Base-by-base conservation (phyloP, 192 early-diverging fungal species). In the Backusella parvicylindrica region DNA sequence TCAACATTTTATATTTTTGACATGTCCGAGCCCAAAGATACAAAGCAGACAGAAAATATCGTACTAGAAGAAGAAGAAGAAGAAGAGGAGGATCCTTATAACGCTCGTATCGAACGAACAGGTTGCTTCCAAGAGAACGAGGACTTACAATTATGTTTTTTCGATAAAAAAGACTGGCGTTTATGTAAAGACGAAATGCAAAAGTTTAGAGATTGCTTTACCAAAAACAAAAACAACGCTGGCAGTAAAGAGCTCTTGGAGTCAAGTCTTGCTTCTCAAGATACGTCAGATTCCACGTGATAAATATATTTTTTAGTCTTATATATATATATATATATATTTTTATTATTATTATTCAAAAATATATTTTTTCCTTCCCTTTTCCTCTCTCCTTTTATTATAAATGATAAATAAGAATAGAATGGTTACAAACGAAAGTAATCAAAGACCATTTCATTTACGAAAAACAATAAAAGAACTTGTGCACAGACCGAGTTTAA, bases 121-220 rank as follows among this genome's bases (percentile, higher is more conserved):
- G 96, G 96, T 6, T 98, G 96, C 76, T 88, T 81, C 74, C 75
- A 84, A 23, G 89, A 98, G 77, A 95, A 97, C 82, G 92, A 95
- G 68, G 82, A 75, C 2, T 84, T 98, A 43, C 92, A 93, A 67
- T 81, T 94, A 73, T 98, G 96, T 80, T 91, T 94, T 79, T 88
- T 87, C 23, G 93, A 95, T 63, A 94, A 87, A 16, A 88, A 91
- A 70, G 96, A 98, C 83, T 98, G 95, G 94, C 88, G 96, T 43
- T 80, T 86, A 47, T 98, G 96, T 77, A 76, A 85, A 49, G 84
- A 82, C 33, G 93, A 94, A 75, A 91, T 98, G 89, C 35, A 78
- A n/a, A 86, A 81, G 31, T 98, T 98, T 82, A 84, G 86, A 36
- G 82, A 89, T 15, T 98, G 96, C 74, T 96, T 89, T 86, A 84